Base-by-base conservation (phyloP, 768 basidiomycete species). In the Lactifluus subvellereus region DNA sequence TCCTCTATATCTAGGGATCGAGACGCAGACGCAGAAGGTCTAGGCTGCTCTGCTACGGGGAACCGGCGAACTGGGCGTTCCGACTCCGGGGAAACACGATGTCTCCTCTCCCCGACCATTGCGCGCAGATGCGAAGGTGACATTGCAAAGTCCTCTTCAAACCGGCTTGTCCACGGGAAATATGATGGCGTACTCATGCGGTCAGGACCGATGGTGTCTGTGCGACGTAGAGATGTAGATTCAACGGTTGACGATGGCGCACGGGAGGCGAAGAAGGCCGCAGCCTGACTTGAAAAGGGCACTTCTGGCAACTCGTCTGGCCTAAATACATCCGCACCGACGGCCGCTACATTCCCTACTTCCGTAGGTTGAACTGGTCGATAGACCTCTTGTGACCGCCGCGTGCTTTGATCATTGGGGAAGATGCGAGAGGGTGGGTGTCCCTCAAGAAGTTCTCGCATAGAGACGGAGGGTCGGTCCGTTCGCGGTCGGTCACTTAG, bases 1-100 rank as follows among this genome's bases (percentile, higher is more conserved):
- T 65, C 67, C 22, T 70, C 66, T 22, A 72, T 54, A 51, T 71
- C 66, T 52, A 70, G 61, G 47, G 54, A 13, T 27, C 53, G 58
- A 32, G 58, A 50, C 38, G 47, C 54, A 13, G 38, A 40, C 16
- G 14, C 54, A 32, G 59, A 51, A 42, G 58, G 5, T 9, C 42
- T 27, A 50, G 54, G 40, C 11, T 42, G 53, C 11, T 54, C 63
- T n/a, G 62, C 32, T 4, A 43, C 37, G 38, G 57, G 4, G 32
- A 50, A 30, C 16, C 63, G 58, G n/a, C 54, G 63, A 30, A n/a
- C 38, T 4, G 47, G 18, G 48, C 58, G 63, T 5, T 64, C 58
- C 2, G 40, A 49, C 13, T 56, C 63, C 9, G 58, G 59, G 33
- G 58, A 45, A n/a, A 14, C 32, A 32, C 48, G 62, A 11, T 51